Percentiles rank a stretch among this genome's conserved stretches.
These are phyloP conservation scores for Colletotrichum sansevieriae DNA, from an alignment of 2,329 filamentous ascomycete species.

Conservation along the genomic window DNA sequence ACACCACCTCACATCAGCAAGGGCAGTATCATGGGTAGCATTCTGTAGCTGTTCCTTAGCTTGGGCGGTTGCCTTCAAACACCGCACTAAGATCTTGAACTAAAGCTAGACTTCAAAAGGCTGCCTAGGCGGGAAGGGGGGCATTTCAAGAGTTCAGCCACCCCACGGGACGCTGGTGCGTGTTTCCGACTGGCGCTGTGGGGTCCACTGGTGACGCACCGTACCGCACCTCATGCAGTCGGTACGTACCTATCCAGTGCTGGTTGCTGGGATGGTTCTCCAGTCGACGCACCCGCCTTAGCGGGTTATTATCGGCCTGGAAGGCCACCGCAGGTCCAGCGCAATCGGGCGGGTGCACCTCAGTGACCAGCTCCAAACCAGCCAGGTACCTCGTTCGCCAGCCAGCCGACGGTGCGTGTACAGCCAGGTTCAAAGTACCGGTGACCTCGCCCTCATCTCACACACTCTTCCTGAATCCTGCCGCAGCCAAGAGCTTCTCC, in stretches of 20 bases:
- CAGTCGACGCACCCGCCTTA: no score
- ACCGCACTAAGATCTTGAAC: neutral
- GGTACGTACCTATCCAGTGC: slow-evolving; percentile 1
- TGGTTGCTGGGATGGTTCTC: slow-evolving; percentile 22
- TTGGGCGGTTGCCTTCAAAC: slow-evolving; percentile 14
- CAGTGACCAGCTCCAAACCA: neutral
- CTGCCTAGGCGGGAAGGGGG: neutral
- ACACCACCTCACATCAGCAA: neutral
- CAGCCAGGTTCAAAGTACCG: neutral
- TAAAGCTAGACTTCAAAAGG: no score
- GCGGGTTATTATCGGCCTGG: slow-evolving; percentile 37
- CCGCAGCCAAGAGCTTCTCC: slow-evolving; percentile 38
- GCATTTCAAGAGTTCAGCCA: slow-evolving; percentile 11
- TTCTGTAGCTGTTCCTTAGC: neutral
- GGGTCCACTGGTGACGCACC: slow-evolving; percentile 35
- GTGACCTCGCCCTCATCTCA: neutral
- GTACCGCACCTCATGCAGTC: neutral
- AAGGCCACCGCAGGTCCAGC: no score
- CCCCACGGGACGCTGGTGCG: slow-evolving; percentile 37
- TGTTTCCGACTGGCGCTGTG: slow-evolving; percentile 36
- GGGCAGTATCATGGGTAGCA: neutral
- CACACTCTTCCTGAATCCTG: slow-evolving; percentile 6
- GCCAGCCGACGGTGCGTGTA: neutral
- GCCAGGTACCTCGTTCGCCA: slow-evolving; percentile 10
- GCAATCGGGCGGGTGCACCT: slow-evolving; percentile 21